Conservation (phyloP, 2,329 filamentous ascomycete genomes). For the Cadophora gregata region DNA sequence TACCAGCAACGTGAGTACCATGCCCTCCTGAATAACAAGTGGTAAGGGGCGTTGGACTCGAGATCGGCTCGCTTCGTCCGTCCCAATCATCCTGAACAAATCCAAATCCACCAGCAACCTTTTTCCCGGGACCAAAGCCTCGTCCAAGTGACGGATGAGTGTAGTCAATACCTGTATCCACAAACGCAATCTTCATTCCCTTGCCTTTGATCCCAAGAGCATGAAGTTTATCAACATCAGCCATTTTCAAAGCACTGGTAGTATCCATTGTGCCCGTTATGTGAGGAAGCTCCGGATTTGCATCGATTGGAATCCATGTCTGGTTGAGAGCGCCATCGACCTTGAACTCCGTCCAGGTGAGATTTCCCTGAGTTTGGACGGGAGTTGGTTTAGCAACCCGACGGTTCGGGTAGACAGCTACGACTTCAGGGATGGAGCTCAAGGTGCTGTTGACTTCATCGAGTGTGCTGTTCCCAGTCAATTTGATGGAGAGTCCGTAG, state of each 20-base stretch:
- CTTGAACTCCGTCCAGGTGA: background rate
- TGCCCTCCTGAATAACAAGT: constrained; percentile 3
- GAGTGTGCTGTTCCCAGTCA: background rate
- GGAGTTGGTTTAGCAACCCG: background rate
- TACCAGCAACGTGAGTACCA: constrained; percentile 36
- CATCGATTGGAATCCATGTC: background rate
- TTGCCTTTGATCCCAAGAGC: constrained; percentile 53
- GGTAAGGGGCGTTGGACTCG: background rate
- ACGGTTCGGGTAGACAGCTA: background rate
- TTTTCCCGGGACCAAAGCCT: constrained; percentile 64
- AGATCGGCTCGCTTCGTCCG: constrained; percentile 10
- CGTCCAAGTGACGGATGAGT: constrained; percentile 67
- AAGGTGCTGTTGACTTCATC: background rate
- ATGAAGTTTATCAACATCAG: constrained; percentile 48
- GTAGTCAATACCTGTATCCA: constrained; percentile 59
- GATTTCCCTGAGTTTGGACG: background rate
- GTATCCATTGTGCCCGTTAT: background rate
- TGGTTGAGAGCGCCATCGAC: constrained; percentile 1
- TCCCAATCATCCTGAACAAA: constrained; percentile 56
- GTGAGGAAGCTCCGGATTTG: background rate
- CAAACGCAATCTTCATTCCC: constrained; percentile 51
- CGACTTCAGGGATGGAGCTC: background rate
- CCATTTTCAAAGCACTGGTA: constrained; percentile 27
- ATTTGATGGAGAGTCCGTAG: background rate
- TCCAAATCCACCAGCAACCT: constrained; percentile 63